phyloP scores from a whole-genome alignment of 2,329 filamentous ascomycete species.

The Colletotrichum eleusines region DNA sequence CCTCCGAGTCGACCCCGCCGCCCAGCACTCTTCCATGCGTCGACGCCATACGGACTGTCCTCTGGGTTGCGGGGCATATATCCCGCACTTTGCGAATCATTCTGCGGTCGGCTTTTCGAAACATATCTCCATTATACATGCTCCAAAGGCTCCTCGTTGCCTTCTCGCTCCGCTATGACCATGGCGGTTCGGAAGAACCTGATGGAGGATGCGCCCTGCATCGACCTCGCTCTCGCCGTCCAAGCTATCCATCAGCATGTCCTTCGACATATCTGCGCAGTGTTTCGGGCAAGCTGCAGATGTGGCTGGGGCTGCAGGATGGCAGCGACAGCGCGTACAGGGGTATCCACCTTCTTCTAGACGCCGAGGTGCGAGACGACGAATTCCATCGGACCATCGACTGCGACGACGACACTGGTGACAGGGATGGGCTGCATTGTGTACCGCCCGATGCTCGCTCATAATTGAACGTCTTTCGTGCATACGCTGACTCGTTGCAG shows the following conservation, averaged over 20 bases:
- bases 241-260: neutral
- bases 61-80: slow-evolving; percentile 22
- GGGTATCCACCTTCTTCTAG: slow-evolving; percentile 18
- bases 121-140: neutral
- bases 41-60: slow-evolving; percentile 11
- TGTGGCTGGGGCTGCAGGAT: slow-evolving; percentile 22
- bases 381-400: slow-evolving; percentile 15
- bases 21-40: neutral
- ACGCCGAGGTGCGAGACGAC: slow-evolving; percentile 14
- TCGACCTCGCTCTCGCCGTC: neutral
- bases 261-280: slow-evolving; percentile 15
- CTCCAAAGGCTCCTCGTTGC: slow-evolving; percentile 15
- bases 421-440: slow-evolving; percentile 32
- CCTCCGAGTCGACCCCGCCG: neutral
- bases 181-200: neutral
- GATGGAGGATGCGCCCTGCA: neutral
- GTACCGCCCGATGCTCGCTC: slow-evolving; percentile 24
- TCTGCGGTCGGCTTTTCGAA: slow-evolving; percentile 15
- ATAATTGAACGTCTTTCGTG: neutral
- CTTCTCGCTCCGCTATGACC: slow-evolving; percentile 8
- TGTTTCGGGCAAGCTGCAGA: slow-evolving; percentile 23
- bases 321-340: slow-evolving; percentile 1
- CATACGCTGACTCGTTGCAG: slow-evolving; percentile 44
- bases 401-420: slow-evolving; percentile 21
- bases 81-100: neutral